phyloP scores from a whole-genome alignment of 2,329 filamentous ascomycete species.

The Xylaria sp. region DNA sequence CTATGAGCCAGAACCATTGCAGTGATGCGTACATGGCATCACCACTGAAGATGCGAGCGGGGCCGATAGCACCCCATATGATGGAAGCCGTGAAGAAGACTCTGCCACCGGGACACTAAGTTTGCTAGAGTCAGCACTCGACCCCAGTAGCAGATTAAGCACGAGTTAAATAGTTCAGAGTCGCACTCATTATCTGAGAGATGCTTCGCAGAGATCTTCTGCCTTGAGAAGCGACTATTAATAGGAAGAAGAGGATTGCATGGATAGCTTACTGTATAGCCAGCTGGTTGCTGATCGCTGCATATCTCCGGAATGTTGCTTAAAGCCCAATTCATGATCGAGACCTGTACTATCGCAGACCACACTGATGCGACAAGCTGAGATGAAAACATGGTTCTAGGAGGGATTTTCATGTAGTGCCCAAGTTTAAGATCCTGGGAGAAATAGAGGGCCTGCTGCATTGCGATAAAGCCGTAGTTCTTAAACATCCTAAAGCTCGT shows the following conservation, averaged over 20 bases:
- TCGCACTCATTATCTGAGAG: too few species aligned
- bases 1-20: conserved; percentile 75
- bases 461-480: conserved; percentile 73
- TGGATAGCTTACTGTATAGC: conserved; percentile 50
- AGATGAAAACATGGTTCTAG: conserved; percentile 54
- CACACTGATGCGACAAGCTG: conserved; percentile 57
- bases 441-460: conserved; percentile 70
- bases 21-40: conserved; percentile 67
- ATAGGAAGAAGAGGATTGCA: too few species aligned
- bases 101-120: conserved; percentile 54
- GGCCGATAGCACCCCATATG: conserved; percentile 77
- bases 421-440: conserved; percentile 70
- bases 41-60: conserved; percentile 69
- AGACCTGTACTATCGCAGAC: conserved; percentile 59
- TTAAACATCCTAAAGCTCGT: conserved; percentile 62
- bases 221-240: too few species aligned
- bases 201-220: too few species aligned
- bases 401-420: conserved; percentile 61
- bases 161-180: too few species aligned
- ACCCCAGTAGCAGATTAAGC: too few species aligned
- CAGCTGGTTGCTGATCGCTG: conserved; percentile 55
- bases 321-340: conserved; percentile 71
- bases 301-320: conserved; percentile 68
- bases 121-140: too few species aligned
- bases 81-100: conserved; percentile 72